Percentiles rank a stretch among this genome's conserved stretches.
These are phyloP conservation scores for Melaleuca quinquenervia DNA, from an alignment of 345 rosid species.

Conservation along the genomic window DNA sequence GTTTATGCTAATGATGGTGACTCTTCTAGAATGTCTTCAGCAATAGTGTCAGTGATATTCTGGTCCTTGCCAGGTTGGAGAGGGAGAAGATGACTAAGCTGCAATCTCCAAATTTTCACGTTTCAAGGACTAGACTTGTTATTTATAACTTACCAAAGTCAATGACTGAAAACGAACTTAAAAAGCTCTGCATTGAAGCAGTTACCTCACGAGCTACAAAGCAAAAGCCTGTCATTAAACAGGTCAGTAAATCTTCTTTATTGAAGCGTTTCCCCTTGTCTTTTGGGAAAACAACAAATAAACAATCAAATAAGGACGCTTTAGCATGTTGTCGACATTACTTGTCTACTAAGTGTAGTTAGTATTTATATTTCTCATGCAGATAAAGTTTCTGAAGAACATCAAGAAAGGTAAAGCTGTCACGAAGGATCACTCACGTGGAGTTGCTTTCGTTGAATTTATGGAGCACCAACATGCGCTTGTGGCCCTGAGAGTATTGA, in stretches of 20 bases:
- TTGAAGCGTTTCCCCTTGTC: neutral
- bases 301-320: neutral
- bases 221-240: constrained; percentile 75
- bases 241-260: constrained; percentile 24
- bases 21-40: neutral
- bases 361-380: constrained; percentile 3
- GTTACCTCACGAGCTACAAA: constrained; percentile 84
- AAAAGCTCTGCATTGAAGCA: constrained; percentile 57
- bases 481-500: constrained; percentile 86
- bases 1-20: neutral
- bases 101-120: constrained; percentile 87
- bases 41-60: neutral
- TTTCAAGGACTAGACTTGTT: constrained; percentile 69
- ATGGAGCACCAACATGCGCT: constrained; percentile 81
- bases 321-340: neutral
- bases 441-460: constrained; percentile 87
- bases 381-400: constrained; percentile 70
- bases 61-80: constrained; percentile 46
- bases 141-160: constrained; percentile 82
- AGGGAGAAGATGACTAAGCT: constrained; percentile 82
- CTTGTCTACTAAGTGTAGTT: neutral
- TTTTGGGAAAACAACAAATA: neutral
- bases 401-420: constrained; percentile 56
- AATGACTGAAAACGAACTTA: constrained; percentile 56
- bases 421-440: constrained; percentile 61